These are phyloP conservation scores for Hyphopichia pseudoburtonii DNA, from an alignment of 1,139 yeast species.

Conservation along the genomic window DNA sequence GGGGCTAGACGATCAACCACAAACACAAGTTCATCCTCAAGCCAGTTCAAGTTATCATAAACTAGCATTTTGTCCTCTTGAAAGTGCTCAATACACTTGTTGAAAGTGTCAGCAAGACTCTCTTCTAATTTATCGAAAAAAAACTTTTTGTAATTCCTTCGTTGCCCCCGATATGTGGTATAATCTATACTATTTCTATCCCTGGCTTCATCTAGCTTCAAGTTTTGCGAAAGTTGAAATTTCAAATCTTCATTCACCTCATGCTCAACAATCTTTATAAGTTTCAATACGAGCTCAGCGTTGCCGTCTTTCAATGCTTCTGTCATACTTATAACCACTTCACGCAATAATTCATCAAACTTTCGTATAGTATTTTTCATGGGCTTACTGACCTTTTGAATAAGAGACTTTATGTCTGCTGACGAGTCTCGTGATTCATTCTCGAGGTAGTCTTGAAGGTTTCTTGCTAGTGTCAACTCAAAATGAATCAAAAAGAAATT, in stretches of 20 bases:
- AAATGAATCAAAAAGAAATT: slow-evolving; percentile 68
- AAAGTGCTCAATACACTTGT: slow-evolving; percentile 62
- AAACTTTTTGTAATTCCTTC: slow-evolving; percentile 65
- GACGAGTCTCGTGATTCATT: slow-evolving; percentile 54
- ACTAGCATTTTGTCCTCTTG: slow-evolving; percentile 55
- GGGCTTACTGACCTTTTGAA: slow-evolving; percentile 58
- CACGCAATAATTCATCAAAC: slow-evolving; percentile 66
- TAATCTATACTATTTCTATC: slow-evolving; percentile 26
- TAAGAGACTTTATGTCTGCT: slow-evolving; percentile 71
- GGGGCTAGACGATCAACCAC: slow-evolving; percentile 58
- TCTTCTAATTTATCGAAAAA: slow-evolving; percentile 62
- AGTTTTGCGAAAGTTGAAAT: slow-evolving; percentile 48
- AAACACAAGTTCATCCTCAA: slow-evolving; percentile 73
- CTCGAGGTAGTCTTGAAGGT: slow-evolving; percentile 73
- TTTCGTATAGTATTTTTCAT: slow-evolving; percentile 48
- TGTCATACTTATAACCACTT: slow-evolving; percentile 60
- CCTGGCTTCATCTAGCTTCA: slow-evolving; percentile 25
- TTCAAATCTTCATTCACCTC: slow-evolving; percentile 81
- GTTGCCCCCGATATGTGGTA: slow-evolving; percentile 37
- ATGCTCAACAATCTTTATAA: slow-evolving; percentile 73
- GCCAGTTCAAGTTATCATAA: slow-evolving; percentile 76
- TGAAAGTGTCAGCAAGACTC: slow-evolving; percentile 65
- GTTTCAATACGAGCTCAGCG: slow-evolving; percentile 62
- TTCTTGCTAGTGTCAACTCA: slow-evolving; percentile 66
- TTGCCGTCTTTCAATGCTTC: slow-evolving; percentile 73